Conservation (phyloP, 2,329 filamentous ascomycete species). For the Neurospora crassa region DNA sequence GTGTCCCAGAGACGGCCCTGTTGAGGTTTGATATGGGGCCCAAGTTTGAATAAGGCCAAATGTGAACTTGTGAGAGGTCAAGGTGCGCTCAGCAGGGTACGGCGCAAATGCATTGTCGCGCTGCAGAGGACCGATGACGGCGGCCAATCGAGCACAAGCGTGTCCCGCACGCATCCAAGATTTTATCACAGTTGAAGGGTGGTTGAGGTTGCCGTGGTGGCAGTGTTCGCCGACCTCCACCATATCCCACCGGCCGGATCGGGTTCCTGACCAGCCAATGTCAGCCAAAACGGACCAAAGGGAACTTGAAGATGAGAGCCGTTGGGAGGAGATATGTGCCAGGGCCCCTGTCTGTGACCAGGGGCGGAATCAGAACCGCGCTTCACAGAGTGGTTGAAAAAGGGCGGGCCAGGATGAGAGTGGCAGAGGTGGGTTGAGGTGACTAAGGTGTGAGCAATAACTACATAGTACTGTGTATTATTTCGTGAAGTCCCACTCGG, state of each 20-base stretch:
- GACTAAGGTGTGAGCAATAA: background rate
- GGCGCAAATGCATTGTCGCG: background rate
- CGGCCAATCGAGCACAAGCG: background rate
- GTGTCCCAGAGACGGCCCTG: background rate
- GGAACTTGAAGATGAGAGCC: background rate
- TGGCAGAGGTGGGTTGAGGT: background rate
- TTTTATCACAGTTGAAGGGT: background rate
- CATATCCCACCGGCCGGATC: background rate
- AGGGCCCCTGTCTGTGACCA: background rate
- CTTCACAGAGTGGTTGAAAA: background rate
- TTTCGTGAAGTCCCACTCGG: background rate
- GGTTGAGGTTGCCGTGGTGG: background rate
- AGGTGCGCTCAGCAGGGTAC: background rate
- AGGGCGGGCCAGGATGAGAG: background rate
- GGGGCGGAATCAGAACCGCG: background rate
- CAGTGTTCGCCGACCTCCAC: slow-evolving; percentile 7
- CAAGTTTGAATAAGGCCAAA: background rate
- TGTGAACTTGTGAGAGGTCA: background rate
- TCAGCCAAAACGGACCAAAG: background rate
- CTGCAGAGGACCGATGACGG: background rate
- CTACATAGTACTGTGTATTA: no score
- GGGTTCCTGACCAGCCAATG: background rate
- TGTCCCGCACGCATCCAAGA: background rate
- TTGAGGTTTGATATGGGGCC: background rate
- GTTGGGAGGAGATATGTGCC: background rate